Evolutionary conservation across 2,329 filamentous ascomycete species (phyloP).

Genomic region (Xylariales sp.): DNA sequence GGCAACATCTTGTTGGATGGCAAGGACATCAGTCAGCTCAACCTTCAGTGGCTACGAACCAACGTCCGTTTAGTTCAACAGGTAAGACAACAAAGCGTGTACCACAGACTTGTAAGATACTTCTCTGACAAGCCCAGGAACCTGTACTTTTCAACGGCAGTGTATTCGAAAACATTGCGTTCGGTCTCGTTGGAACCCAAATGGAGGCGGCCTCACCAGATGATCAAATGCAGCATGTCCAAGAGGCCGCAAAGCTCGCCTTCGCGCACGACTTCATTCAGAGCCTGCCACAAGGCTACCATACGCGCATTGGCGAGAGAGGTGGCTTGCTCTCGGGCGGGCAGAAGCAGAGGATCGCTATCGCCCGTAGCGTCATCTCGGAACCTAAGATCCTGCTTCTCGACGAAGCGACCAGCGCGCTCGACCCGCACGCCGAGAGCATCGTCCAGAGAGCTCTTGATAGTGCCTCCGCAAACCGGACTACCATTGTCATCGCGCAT

Average conservation of each 20-base stretch:
- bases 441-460: conserved; percentile 62
- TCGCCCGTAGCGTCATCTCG: conserved; percentile 61
- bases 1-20: conserved; percentile 1
- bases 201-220: conserved; percentile 46
- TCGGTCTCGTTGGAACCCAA: conserved; percentile 45
- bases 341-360: conserved; percentile 63
- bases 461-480: conserved; percentile 48
- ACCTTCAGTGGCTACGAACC: conserved; percentile 55
- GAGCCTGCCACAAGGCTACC: conserved; percentile 57
- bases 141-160: conserved; percentile 61
- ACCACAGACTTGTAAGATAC: no score
- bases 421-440: conserved; percentile 49
- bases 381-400: conserved; percentile 60
- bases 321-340: conserved; percentile 63
- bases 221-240: conserved; percentile 50
- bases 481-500: conserved; percentile 71
- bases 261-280: conserved; percentile 65
- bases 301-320: conserved; percentile 59
- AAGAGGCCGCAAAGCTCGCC: conserved; percentile 57
- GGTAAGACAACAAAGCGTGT: no score
- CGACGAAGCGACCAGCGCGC: conserved; percentile 65
- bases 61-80: conserved; percentile 62
- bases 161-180: conserved; percentile 56
- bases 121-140: no score
- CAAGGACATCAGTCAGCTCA: conserved; percentile 35